Evolutionary conservation across 1,139 yeast genomes (phyloP), one percentile per base, ranked within the genome.

Genomic region (Suhomyces coccinellae): DNA sequence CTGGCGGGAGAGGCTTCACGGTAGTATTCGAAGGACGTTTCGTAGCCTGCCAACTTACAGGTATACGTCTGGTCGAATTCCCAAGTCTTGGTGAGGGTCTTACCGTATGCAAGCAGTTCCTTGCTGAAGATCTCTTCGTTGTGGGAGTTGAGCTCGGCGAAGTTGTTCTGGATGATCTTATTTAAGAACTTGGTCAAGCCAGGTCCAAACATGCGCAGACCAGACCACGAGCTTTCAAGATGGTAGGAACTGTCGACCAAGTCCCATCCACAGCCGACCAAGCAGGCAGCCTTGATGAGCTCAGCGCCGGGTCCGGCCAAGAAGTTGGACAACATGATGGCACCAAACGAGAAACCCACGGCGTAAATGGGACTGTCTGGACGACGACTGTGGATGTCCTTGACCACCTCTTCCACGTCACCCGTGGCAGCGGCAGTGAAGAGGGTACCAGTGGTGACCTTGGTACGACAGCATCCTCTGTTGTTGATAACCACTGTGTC

Each of bases 391-490:
- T 75, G 74, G 55, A 89, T 72, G 41, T 76, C 75, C 35, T 79
- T 67, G 31, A 82, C 59, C 27, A 82, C 81, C 49, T 79, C 82
- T 49, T 85, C 75, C 33, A 90, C 62, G 64, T 91, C 98, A 38
- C 76, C 80, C 2, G 91, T 84, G 63, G 90, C 81, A 34, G 80
- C 69, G 1, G 87, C 97, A 54, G 83, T 80, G 68, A 87, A 91
- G 47, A 90, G 69, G 54, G 77, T 77, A 2, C 87, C 91, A 8
- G 88, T 83, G 9, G 95, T 80, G 53, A 91, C 70, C 56, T 82
- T 82, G 8, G 96, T 82, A 55, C 95, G 77, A 36, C 95, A 87
- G 66, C 97, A 91, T 6, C 97, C 97, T 55, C 98, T 75, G 15
- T 87, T 75, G 61, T 88, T 89, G 50, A 87, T 65, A 12, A 90